A percentile compares a stretch with the other conserved stretches of the same genome.
Evolutionary conservation across 148 eudicot species (phyloP).

Genomic region (Chenopodium berlandieri): DNA sequence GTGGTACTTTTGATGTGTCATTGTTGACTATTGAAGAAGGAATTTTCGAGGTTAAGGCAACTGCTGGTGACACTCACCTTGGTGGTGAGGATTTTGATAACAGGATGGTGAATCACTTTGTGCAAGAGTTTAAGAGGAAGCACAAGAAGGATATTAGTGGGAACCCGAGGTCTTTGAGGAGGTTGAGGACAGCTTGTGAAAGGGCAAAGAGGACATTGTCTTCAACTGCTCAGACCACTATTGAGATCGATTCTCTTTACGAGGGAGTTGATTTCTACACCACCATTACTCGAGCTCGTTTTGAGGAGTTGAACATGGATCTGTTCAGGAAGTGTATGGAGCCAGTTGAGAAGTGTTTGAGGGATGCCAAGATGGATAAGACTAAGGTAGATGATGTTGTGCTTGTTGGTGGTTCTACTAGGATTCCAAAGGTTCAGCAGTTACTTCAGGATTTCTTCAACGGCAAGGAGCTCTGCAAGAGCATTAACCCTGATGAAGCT

Average conservation of each 20-base stretch:
- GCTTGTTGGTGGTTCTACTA: slow-evolving; percentile 55
- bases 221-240: slow-evolving; percentile 49
- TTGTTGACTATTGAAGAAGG: slow-evolving; percentile 53
- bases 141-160: slow-evolving; percentile 58
- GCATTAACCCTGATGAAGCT: slow-evolving; percentile 57
- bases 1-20: slow-evolving; percentile 52
- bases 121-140: slow-evolving; percentile 55
- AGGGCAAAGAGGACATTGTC: slow-evolving; percentile 52
- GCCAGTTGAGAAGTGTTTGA: slow-evolving; percentile 55
- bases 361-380: slow-evolving; percentile 59
- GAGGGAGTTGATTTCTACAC: slow-evolving; percentile 61
- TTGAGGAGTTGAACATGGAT: slow-evolving; percentile 55
- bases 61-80: slow-evolving; percentile 56
- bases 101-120: slow-evolving; percentile 55
- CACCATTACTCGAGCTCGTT: slow-evolving; percentile 51
- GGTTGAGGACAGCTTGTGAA: slow-evolving; percentile 57
- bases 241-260: slow-evolving; percentile 46
- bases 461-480: slow-evolving; percentile 58
- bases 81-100: slow-evolving; percentile 59
- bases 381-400: slow-evolving; percentile 48
- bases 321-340: slow-evolving; percentile 66
- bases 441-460: slow-evolving; percentile 51
- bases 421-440: slow-evolving; percentile 55
- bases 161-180: slow-evolving; percentile 50
- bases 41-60: slow-evolving; percentile 53